A percentile compares a stretch with the other conserved stretches of the same genome.
These are phyloP conservation scores for Phytophthora constricta DNA, from an alignment of 352 stramenopile species.

Conservation along the genomic window DNA sequence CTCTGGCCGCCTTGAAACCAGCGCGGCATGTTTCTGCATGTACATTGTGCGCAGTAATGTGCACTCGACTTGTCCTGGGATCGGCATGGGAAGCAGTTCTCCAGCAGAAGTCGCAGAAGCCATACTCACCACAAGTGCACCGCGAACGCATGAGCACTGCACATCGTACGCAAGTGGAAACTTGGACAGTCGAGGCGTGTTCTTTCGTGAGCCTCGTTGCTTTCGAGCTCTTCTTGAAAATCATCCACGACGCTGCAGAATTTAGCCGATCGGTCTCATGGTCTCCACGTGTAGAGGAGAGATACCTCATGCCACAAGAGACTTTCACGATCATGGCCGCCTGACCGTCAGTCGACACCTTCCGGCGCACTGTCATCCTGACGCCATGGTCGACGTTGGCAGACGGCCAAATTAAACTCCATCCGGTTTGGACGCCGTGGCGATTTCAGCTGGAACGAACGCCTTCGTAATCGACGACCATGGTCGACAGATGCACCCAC, in stretches of 20 bases:
- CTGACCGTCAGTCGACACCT: neutral
- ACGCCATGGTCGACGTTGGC: neutral
- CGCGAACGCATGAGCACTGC: neutral
- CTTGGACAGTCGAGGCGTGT: neutral
- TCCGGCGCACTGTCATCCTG: neutral
- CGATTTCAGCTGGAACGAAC: neutral
- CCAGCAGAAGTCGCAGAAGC: neutral
- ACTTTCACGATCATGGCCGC: neutral
- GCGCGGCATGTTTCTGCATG: neutral
- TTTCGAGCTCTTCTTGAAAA: neutral
- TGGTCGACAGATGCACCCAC: slow-evolving; percentile 20
- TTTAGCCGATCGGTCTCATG: neutral
- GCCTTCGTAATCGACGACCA: neutral
- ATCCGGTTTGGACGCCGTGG: neutral
- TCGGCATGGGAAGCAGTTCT: neutral
- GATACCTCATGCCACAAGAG: neutral
- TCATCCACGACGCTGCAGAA: neutral
- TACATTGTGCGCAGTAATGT: neutral
- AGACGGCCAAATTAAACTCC: neutral
- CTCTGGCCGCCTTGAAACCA: too few species aligned
- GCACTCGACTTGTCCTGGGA: neutral
- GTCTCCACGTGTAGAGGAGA: neutral
- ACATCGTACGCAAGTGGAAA: slow-evolving; percentile 1
- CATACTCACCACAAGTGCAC: neutral
- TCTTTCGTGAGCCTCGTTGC: neutral